These are phyloP conservation scores for Alternaria consortialis DNA, from an alignment of 2,329 filamentous ascomycete genomes.

Conservation along the genomic window DNA sequence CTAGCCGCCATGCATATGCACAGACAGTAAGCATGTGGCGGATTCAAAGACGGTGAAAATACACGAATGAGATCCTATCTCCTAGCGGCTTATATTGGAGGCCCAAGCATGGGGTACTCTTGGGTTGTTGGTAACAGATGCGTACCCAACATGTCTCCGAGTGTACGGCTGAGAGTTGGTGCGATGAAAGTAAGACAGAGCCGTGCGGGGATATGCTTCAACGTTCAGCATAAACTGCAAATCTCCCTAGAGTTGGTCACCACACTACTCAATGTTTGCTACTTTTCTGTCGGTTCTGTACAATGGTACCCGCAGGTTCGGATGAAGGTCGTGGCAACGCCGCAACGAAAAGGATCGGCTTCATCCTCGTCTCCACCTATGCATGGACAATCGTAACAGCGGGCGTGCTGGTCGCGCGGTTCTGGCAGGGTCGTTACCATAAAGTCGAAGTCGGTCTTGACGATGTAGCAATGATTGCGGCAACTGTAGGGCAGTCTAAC, in stretches of 20 bases:
- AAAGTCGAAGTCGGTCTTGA: conserved; percentile 27
- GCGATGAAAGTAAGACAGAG: background rate
- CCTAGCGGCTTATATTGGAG: background rate
- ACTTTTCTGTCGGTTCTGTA: background rate
- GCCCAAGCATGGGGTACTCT: conserved; percentile 2
- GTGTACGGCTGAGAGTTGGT: background rate
- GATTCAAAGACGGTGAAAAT: background rate
- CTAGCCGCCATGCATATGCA: background rate
- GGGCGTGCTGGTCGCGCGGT: conserved; percentile 21
- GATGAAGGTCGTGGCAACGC: conserved; percentile 17
- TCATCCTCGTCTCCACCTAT: conserved; percentile 31
- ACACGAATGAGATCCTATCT: background rate
- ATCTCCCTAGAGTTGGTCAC: background rate
- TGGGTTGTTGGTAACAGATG: conserved; percentile 2
- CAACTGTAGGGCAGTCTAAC: conserved; percentile 16
- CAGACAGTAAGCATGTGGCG: background rate
- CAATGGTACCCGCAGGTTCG: conserved; percentile 5
- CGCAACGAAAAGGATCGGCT: conserved; percentile 16
- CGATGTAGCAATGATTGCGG: conserved; percentile 23
- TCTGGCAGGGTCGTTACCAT: conserved; percentile 20
- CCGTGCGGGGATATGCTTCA: conserved; percentile 1
- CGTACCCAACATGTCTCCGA: background rate
- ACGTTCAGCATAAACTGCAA: background rate
- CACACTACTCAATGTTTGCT: background rate
- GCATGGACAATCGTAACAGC: conserved; percentile 26